Evolutionary conservation across 257 asterid species (phyloP).

Genomic region (Solanum clarkiae): DNA sequence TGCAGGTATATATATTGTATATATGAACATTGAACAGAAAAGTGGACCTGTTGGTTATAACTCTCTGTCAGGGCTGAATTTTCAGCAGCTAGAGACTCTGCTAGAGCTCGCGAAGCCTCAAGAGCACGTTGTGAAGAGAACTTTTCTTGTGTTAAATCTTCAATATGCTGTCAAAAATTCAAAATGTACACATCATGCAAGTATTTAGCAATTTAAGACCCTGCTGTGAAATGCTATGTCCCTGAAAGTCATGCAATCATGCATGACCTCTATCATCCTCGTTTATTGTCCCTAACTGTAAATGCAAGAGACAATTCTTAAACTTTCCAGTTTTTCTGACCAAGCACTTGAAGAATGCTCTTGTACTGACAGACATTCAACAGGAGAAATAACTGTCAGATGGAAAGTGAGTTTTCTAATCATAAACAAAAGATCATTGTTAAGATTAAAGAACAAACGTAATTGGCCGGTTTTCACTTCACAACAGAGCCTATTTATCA

Average conservation of each 20-base stretch:
- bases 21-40: neutral
- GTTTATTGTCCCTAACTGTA: neutral
- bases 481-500: neutral
- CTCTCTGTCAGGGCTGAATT: slow-evolving; percentile 85
- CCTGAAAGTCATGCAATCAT: neutral
- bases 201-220: neutral
- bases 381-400: neutral
- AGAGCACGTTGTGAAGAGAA: slow-evolving; percentile 92
- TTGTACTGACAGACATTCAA: neutral
- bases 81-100: slow-evolving; percentile 95
- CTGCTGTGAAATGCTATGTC: neutral
- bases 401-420: neutral
- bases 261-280: neutral
- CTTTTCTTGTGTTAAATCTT: slow-evolving; percentile 92
- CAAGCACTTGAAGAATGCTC: neutral
- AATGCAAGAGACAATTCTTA: neutral
- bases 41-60: slow-evolving; percentile 76
- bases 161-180: slow-evolving; percentile 62
- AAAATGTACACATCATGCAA: neutral
- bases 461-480: neutral
- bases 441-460: neutral
- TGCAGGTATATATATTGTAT: neutral
- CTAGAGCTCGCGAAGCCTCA: slow-evolving; percentile 72
- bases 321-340: neutral
- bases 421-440: neutral